Conservation (phyloP, 768 basidiomycete species). For the Pilatotrama ljubarskyi region DNA sequence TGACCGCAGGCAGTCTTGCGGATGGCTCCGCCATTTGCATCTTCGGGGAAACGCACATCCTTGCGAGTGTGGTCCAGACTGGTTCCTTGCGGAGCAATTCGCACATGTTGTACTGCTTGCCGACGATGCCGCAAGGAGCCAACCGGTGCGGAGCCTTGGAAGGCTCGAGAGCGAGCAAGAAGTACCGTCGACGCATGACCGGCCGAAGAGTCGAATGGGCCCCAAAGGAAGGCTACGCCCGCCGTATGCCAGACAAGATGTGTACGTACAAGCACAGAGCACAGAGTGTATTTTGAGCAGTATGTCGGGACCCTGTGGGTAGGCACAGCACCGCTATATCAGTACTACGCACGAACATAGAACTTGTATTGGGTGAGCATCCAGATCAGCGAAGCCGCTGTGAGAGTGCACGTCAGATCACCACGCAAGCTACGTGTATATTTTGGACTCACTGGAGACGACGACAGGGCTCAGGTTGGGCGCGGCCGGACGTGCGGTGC, state of each 20-base stretch:
- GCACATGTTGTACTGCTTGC: neutral
- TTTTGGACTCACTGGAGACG: conserved; percentile 73
- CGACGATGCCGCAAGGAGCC: neutral
- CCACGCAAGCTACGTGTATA: neutral
- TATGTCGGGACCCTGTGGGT: neutral
- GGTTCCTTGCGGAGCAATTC: neutral
- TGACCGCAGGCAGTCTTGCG: neutral
- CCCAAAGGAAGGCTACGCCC: conserved; percentile 2
- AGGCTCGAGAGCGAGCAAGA: neutral
- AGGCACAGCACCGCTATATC: conserved; percentile 5
- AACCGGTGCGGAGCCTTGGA: neutral
- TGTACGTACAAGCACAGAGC: neutral
- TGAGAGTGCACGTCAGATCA: conserved; percentile 9
- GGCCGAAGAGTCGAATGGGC: conserved; percentile 3
- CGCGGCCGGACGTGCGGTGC: conserved; percentile 60
- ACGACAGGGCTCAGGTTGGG: conserved; percentile 74
- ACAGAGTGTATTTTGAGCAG: neutral
- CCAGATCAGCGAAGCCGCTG: conserved; percentile 76
- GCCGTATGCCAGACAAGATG: neutral
- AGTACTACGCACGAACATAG: conserved; percentile 53
- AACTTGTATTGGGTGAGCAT: conserved; percentile 83
- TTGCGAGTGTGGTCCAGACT: neutral
- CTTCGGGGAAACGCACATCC: neutral
- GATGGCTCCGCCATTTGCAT: neutral
- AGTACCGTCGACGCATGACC: neutral